Evolutionary conservation across 352 stramenopile genomes (phyloP).

Genomic region (Phytopythium boreale): DNA sequence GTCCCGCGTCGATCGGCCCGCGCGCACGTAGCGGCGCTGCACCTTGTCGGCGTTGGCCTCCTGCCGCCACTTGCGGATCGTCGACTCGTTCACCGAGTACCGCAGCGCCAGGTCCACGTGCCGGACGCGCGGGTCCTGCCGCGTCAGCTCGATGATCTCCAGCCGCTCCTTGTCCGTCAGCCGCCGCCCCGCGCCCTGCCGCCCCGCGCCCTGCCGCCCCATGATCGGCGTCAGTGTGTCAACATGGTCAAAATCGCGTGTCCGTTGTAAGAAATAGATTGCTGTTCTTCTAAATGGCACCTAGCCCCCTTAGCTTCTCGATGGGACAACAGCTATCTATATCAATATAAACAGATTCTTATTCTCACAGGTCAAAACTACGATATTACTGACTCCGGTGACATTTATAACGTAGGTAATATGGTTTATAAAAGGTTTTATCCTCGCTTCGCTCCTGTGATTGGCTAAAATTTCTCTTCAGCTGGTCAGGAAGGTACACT

Average conservation of each 20-base stretch:
- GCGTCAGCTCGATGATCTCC: conserved; percentile 56
- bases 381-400: no score
- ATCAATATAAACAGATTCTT: no score
- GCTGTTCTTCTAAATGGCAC: not conserved
- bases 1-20: conserved; percentile 10
- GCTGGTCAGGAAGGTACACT: not conserved
- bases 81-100: conserved; percentile 55
- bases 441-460: not conserved
- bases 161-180: conserved; percentile 63
- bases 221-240: not conserved
- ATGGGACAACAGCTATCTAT: no score
- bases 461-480: not conserved
- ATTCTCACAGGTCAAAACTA: no score
- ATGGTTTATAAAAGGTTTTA: not conserved
- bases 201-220: conserved; percentile 19
- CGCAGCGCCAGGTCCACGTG: conserved; percentile 45
- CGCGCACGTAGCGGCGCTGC: conserved; percentile 33
- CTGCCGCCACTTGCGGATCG: conserved; percentile 55
- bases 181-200: conserved; percentile 34
- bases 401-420: not conserved
- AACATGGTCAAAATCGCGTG: not conserved
- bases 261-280: not conserved
- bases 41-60: conserved; percentile 34
- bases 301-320: no score
- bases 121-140: conserved; percentile 37